These are phyloP conservation scores for Ganoderma sinense DNA, from an alignment of 1,284 basidiomycete species.

Conservation along the genomic window DNA sequence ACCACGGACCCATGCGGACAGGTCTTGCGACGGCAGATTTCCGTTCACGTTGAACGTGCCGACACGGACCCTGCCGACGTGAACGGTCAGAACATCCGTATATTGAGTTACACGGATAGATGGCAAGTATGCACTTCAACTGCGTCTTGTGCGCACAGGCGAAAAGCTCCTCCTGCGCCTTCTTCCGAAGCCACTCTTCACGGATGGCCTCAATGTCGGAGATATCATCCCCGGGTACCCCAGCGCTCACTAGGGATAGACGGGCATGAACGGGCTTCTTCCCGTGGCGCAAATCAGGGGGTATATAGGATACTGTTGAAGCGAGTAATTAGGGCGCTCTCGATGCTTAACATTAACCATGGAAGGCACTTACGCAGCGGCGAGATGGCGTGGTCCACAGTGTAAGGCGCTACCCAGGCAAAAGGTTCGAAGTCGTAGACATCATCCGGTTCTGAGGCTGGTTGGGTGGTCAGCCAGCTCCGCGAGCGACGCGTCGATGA, in stretches of 20 bases:
- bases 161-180: conserved; percentile 25
- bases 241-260: conserved; percentile 67
- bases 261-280: conserved; percentile 54
- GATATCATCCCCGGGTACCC: conserved; percentile 64
- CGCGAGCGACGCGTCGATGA: neutral
- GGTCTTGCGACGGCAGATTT: conserved; percentile 71
- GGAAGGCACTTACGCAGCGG: conserved; percentile 22
- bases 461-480: neutral
- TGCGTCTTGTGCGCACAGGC: conserved; percentile 19
- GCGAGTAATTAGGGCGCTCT: neutral
- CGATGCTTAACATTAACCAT: neutral
- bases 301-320: conserved; percentile 43
- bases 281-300: conserved; percentile 60
- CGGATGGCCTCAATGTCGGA: conserved; percentile 63
- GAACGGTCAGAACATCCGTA: neutral
- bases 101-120: neutral
- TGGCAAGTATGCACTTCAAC: conserved; percentile 32
- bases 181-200: conserved; percentile 63
- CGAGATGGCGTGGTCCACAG: conserved; percentile 19
- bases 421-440: conserved; percentile 26
- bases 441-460: conserved; percentile 21
- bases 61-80: conserved; percentile 57
- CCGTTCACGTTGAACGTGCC: conserved; percentile 87
- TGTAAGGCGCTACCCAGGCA: conserved; percentile 45
- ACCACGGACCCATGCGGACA: conserved; percentile 57